Percentiles rank a stretch among this genome's conserved stretches.
Evolutionary conservation across 768 basidiomycete genomes (phyloP).

Genomic region (Mrakia blollopis): DNA sequence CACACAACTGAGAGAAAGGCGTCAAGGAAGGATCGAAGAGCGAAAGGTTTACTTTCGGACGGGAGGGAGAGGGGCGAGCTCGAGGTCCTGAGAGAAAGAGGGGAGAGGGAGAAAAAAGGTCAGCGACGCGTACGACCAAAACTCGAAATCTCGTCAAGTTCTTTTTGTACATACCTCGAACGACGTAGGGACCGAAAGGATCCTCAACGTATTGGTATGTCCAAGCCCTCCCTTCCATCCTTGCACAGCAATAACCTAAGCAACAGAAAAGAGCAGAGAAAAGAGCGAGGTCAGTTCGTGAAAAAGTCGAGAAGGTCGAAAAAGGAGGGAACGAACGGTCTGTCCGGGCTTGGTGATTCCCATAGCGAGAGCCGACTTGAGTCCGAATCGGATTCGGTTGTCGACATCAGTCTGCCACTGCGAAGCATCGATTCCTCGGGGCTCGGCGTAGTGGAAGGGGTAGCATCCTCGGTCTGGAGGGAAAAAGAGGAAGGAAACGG

Average conservation of each 20-base stretch:
- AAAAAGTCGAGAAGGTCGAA: no score
- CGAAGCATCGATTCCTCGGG: constrained; percentile 75
- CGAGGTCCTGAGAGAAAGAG: constrained; percentile 52
- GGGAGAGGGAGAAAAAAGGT: no score
- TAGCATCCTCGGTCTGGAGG: not conserved
- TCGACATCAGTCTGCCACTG: constrained; percentile 94
- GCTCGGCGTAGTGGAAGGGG: constrained; percentile 62
- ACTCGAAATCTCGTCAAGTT: no score
- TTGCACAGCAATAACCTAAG: constrained; percentile 76
- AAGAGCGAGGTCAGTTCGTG: not conserved
- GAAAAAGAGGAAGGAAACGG: not conserved
- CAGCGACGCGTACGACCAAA: no score
- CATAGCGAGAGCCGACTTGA: constrained; percentile 73
- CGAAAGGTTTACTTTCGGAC: not conserved
- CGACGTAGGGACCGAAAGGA: constrained; percentile 78
- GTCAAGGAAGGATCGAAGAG: not conserved
- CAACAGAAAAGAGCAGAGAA: not conserved
- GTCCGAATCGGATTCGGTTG: constrained; percentile 59
- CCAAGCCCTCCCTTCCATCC: constrained; percentile 98
- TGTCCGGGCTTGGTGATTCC: constrained; percentile 82
- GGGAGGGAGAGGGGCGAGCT: constrained; percentile 56
- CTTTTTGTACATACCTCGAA: constrained; percentile 43
- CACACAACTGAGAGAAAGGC: not conserved
- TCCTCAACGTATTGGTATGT: constrained; percentile 51
- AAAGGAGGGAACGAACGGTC: constrained; percentile 45